Percentiles rank a stretch among this genome's conserved stretches.
Conservation (phyloP, 495 filamentous ascomycete genomes). For the Aspergillus kassunensis region DNA sequence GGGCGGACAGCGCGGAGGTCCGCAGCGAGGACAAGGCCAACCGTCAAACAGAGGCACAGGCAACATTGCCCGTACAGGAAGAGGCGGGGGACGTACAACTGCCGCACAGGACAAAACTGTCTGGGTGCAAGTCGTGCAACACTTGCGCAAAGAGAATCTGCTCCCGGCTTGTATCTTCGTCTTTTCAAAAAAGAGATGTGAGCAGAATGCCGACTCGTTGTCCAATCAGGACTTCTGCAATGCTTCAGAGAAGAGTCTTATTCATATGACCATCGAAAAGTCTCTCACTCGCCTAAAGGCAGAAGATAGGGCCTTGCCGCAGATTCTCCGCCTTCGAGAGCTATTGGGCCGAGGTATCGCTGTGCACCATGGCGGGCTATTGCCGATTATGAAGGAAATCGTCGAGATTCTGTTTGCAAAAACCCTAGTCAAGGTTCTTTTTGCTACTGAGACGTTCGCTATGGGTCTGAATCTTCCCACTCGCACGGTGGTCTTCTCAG, state of each 20-base stretch:
- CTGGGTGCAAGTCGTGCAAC: conserved; percentile 95
- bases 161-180: conserved; percentile 95
- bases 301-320: conserved; percentile 83
- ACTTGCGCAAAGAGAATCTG: conserved; percentile 78
- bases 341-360: conserved; percentile 85
- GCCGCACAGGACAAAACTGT: conserved; percentile 90
- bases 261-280: conserved; percentile 96
- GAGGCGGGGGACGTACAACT: conserved; percentile 77
- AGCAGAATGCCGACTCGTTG: conserved; percentile 92
- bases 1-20: conserved; percentile 40
- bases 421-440: conserved; percentile 91
- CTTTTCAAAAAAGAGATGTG: conserved; percentile 95
- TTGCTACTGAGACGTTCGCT: conserved; percentile 96
- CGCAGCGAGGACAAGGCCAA: conserved; percentile 57
- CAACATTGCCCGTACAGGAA: conserved; percentile 83
- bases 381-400: conserved; percentile 97
- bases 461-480: conserved; percentile 98
- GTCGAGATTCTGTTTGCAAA: conserved; percentile 96
- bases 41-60: conserved; percentile 60
- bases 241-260: conserved; percentile 87
- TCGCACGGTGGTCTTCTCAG: conserved; percentile 94
- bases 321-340: conserved; percentile 84
- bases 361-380: conserved; percentile 90
- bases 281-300: conserved; percentile 89
- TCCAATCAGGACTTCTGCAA: conserved; percentile 93